These are phyloP conservation scores for Cordyceps fumosorosea DNA, from an alignment of 2,329 filamentous ascomycete genomes.

Conservation along the genomic window DNA sequence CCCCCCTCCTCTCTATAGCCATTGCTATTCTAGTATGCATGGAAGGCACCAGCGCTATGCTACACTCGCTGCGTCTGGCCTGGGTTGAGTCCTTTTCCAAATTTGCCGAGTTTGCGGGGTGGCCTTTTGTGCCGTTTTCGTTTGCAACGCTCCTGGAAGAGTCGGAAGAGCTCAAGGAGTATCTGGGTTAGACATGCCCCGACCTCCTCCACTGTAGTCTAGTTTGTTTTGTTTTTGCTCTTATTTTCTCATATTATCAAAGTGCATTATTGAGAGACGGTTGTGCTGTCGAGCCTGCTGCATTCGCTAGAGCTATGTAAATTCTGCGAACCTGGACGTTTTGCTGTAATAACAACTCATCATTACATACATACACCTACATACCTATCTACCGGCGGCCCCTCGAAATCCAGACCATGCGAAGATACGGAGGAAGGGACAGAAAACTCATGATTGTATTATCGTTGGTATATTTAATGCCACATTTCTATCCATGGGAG, in stretches of 20 bases:
- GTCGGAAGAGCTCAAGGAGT: slow-evolving; percentile 57
- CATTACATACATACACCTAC: neutral
- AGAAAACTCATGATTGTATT: neutral
- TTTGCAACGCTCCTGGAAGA: slow-evolving; percentile 82
- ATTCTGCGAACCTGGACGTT: neutral
- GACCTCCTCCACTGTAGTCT: neutral
- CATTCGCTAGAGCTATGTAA: neutral
- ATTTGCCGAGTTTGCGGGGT: slow-evolving; percentile 86
- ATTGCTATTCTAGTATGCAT: slow-evolving; percentile 74
- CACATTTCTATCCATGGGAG: neutral
- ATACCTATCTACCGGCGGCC: neutral
- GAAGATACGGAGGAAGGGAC: neutral
- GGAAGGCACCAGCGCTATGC: slow-evolving; percentile 94
- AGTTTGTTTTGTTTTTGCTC: slow-evolving; percentile 18
- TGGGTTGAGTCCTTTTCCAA: slow-evolving; percentile 99
- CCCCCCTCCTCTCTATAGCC: slow-evolving; percentile 21
- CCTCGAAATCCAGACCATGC: neutral
- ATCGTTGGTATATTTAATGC: neutral
- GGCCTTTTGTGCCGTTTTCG: slow-evolving; percentile 82
- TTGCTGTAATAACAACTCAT: neutral
- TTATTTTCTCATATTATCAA: slow-evolving; percentile 1
- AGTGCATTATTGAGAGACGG: neutral
- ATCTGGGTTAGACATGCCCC: slow-evolving; percentile 34
- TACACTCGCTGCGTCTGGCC: slow-evolving; percentile 83
- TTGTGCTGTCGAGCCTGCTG: neutral